Conservation (phyloP, 2,329 filamentous ascomycete species). For the Pseudopithomyces maydicus region DNA sequence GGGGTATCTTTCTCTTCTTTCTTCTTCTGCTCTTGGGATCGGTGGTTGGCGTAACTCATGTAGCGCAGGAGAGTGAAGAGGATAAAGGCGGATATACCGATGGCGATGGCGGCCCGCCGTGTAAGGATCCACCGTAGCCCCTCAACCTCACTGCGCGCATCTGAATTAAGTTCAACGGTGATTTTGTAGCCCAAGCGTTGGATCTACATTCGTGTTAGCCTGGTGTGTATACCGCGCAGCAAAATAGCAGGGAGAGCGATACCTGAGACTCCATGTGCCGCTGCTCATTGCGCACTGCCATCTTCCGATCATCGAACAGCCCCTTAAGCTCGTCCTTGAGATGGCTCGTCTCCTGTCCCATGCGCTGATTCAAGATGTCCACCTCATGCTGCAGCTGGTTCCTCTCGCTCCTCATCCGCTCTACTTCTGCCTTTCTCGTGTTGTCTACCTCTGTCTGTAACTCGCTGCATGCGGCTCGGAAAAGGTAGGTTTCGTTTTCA, state of each 20-base stretch:
- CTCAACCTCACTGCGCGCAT: slow-evolving; percentile 90
- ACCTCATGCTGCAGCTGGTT: slow-evolving; percentile 90
- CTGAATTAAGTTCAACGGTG: slow-evolving; percentile 84
- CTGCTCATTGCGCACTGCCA: slow-evolving; percentile 88
- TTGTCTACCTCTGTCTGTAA: slow-evolving; percentile 85
- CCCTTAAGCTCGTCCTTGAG: slow-evolving; percentile 92
- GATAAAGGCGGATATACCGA: slow-evolving; percentile 55
- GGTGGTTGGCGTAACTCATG: slow-evolving; percentile 46
- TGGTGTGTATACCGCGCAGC: neutral
- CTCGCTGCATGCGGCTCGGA: slow-evolving; percentile 91
- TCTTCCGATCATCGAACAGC: slow-evolving; percentile 94
- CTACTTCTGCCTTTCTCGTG: slow-evolving; percentile 74
- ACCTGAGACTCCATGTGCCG: slow-evolving; percentile 80
- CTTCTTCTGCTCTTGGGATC: slow-evolving; percentile 47
- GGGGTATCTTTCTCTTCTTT: slow-evolving; percentile 27
- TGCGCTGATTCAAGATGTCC: slow-evolving; percentile 85
- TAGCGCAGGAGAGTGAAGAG: slow-evolving; percentile 49
- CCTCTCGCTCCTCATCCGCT: slow-evolving; percentile 81
- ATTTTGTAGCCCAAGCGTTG: slow-evolving; percentile 98
- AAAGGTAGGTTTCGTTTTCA: slow-evolving; percentile 94
- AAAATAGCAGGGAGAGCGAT: slow-evolving; percentile 14
- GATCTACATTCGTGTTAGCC: slow-evolving; percentile 58
- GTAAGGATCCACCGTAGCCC: slow-evolving; percentile 84
- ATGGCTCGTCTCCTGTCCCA: slow-evolving; percentile 80
- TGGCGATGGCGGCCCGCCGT: slow-evolving; percentile 65